Evolutionary conservation across 202 grass and related monocot genomes (phyloP).

Genomic region (Setaria viridis): DNA sequence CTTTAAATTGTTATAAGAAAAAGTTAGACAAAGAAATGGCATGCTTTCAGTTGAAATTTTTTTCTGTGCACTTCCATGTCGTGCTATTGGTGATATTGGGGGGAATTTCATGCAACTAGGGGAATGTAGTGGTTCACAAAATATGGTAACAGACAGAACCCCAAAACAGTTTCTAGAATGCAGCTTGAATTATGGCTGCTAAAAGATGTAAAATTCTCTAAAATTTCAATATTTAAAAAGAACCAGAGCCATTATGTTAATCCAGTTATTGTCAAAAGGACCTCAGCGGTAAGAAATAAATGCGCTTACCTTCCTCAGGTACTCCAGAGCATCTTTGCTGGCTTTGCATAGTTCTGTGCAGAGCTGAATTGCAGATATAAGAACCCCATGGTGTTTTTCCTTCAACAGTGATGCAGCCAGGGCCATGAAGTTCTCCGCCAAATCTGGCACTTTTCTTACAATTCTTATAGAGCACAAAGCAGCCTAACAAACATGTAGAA

Average conservation of each 20-base stretch:
- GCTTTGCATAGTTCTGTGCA: constrained; percentile 90
- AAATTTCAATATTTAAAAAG: background rate
- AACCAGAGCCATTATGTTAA: background rate
- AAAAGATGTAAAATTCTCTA: background rate
- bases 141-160: background rate
- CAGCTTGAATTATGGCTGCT: constrained; percentile 18
- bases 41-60: background rate
- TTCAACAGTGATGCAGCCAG: constrained; percentile 76
- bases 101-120: background rate
- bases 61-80: background rate
- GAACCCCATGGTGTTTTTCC: constrained; percentile 93
- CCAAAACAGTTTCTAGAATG: constrained; percentile 22
- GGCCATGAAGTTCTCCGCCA: constrained; percentile 86
- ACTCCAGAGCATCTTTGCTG: constrained; percentile 77
- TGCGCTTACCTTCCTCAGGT: constrained; percentile 72
- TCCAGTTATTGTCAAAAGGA: constrained; percentile 23
- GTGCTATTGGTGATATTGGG: constrained; percentile 4
- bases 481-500: constrained; percentile 63
- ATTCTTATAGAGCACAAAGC: constrained; percentile 95
- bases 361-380: constrained; percentile 89
- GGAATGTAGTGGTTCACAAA: background rate
- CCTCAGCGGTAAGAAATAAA: background rate
- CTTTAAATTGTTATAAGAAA: background rate
- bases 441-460: constrained; percentile 89
- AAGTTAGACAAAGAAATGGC: background rate